Base-by-base conservation (phyloP, 305 asterid genomes). In the Plantago rigida region DNA sequence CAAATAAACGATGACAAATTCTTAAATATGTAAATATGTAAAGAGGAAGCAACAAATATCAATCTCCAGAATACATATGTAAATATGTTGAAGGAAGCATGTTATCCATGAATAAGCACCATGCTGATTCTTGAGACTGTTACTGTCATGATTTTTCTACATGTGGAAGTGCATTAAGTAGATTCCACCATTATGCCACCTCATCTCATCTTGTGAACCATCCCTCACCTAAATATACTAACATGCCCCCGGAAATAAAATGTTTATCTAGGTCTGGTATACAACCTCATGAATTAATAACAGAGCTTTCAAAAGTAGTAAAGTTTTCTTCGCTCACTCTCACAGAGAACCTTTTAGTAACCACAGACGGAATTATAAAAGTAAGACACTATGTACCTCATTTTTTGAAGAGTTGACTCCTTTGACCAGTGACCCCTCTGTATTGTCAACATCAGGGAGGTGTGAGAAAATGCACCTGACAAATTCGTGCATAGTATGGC, bases 401-500 rank as follows among this genome's bases (percentile, higher is more conserved):
- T 69, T 78, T 63, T 85, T 82, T 26, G 69, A 9, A 67, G 85
- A 73, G 74, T 62, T 72, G 72, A 81, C 86, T 68, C 94, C 94
- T 79, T 81, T 90, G 73, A 82, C 95, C 73, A 90, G 68, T 52
- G 95, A 87, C 52, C 69, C 69, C 31, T 86, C 88, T 45, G 82
- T 79, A 64, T 79, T 81, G 81, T 84, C 88, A 76, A 86, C 85
- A 68, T 91, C 87, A 39, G 84, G 87, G 79, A 91, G 96, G 75
- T 87, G 96, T 11, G 90, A 75, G 67, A 91, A 91, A 75, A 87
- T 91, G 81, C 96, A 91, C 64, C 96, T 81, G 47, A 87, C 83
- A 59, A 91, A 92, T 71, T 87, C 98, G 61, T 87, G 83, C 98
- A 91, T 87, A 41, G 95, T 86, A 76, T 86, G 94, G 63, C 96